phyloP scores from a whole-genome alignment of 305 asterid species.

The Fraxinus xanthoxyloides region DNA sequence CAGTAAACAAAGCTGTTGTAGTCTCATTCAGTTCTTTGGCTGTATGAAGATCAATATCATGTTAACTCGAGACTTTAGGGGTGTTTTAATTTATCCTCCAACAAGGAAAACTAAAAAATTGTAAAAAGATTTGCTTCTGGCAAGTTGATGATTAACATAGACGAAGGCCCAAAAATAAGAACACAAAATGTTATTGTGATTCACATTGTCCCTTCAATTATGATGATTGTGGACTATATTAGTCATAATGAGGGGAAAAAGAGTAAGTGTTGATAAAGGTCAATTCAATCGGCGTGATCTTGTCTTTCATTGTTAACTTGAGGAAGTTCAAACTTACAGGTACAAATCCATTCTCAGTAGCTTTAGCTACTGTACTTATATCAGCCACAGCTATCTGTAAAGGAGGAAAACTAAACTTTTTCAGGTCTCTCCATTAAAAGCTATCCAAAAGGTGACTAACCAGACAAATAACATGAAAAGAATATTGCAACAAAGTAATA shows the following conservation, averaged over 20 bases:
- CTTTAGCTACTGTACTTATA: constrained; percentile 50
- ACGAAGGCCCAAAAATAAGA: background rate
- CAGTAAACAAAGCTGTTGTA: background rate
- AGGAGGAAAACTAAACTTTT: constrained; percentile 20
- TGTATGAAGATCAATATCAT: background rate
- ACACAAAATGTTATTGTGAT: background rate
- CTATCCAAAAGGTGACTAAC: constrained; percentile 10
- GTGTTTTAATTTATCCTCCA: background rate
- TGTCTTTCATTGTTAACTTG: background rate
- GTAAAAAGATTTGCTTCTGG: background rate
- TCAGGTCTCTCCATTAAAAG: constrained; percentile 10
- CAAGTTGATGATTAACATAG: background rate
- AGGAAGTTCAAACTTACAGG: constrained; percentile 62
- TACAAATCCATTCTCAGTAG: constrained; percentile 70
- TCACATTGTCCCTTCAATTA: background rate
- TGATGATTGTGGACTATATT: background rate
- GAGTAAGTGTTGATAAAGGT: background rate
- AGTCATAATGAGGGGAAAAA: background rate
- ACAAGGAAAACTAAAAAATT: background rate
- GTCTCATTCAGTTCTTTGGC: background rate
- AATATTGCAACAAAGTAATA: constrained; percentile 16
- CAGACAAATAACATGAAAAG: background rate
- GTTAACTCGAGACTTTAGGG: background rate
- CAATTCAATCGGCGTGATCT: background rate
- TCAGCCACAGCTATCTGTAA: constrained; percentile 70